Evolutionary conservation across 192 early-diverging fungal genomes (phyloP), one percentile per base, ranked within the genome.

Genomic region (Linnemannia schmuckeri): DNA sequence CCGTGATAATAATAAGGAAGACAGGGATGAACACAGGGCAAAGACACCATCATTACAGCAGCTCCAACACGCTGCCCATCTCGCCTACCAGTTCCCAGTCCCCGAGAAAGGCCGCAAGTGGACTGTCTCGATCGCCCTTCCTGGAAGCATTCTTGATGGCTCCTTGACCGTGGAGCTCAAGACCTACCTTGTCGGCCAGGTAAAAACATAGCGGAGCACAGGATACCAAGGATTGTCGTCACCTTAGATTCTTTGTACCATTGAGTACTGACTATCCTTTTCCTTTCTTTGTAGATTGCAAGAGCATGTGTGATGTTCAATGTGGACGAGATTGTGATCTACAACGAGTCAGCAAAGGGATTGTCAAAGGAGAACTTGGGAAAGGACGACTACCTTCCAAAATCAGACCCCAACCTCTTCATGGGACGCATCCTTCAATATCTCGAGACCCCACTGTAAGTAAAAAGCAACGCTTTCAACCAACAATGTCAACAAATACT

Each of bases 171-270:
- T 91, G 38, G 94, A 95, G 75, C 77, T 95, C 68, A 91, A 93
- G 78, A 95, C 94, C 3, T 93, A 93, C 77, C 83, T 94, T n/a
- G 94, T 93, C 13, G 94, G 94, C 70, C 93, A 95, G 89, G 92
- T 92, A 86, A 15, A 17, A 20, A 20, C 20, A 52, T 20, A 1
- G 44, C 77, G 27, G 46, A 27, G 12, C 15, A 40, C 9, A 27
- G 27, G 13, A 41, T 46, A 33, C 24, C 12, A 46, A 46, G 13
- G 44, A 10, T 3, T 13, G 44, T 46, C 15, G 44, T 46, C 44
- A 46, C 2, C 13, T 27, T 38, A 69, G 61, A 6, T 20, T 37
- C 30, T 41, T 22, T 4, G 1, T 46, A 33, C 20, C 27, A 4
- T 37, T 70, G 37, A 38, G 9, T 49, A 41, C 61, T 55, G 7